A percentile compares a stretch with the other conserved stretches of the same genome.
Evolutionary conservation across 208 protist genomes (phyloP).

Genomic region (Trypanosoma platydactyli): DNA sequence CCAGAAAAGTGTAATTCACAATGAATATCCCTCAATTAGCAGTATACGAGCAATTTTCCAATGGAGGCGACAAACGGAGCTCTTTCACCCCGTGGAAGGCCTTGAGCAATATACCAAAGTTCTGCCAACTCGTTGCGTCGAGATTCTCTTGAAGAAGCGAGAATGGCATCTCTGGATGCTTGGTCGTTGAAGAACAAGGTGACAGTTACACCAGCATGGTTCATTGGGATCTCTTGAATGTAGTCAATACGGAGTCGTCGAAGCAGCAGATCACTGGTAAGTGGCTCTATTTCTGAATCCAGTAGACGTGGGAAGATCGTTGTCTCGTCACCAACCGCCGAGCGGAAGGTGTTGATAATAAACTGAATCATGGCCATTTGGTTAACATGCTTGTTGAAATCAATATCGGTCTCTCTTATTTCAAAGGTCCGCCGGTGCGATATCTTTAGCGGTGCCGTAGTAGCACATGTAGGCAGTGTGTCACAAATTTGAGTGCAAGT

Average conservation of each 20-base stretch:
- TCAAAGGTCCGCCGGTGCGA: constrained; percentile 30
- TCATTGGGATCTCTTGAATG: constrained; percentile 58
- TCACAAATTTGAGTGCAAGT: background rate
- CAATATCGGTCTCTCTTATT: constrained; percentile 67
- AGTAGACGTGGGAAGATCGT: constrained; percentile 39
- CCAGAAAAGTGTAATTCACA: no score
- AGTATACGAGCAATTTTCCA: constrained; percentile 33
- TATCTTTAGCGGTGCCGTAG: constrained; percentile 1
- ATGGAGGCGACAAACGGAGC: constrained; percentile 39
- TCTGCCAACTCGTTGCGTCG: constrained; percentile 26
- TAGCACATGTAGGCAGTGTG: constrained; percentile 2
- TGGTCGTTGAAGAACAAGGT: constrained; percentile 24
- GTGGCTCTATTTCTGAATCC: constrained; percentile 23
- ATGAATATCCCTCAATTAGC: no score
- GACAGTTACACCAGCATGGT: constrained; percentile 33
- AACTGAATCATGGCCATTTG: constrained; percentile 56
- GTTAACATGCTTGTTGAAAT: constrained; percentile 81
- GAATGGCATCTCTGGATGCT: constrained; percentile 9
- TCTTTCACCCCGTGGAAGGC: constrained; percentile 21
- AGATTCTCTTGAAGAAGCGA: constrained; percentile 17
- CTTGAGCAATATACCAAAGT: constrained; percentile 47
- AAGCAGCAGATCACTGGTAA: constrained; percentile 50
- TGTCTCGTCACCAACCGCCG: constrained; percentile 25
- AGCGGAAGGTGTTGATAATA: constrained; percentile 57
- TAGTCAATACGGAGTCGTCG: constrained; percentile 69